phyloP scores from a whole-genome alignment of 1,284 basidiomycete genomes.

The Cutaneotrichosporon cyanovorans region DNA sequence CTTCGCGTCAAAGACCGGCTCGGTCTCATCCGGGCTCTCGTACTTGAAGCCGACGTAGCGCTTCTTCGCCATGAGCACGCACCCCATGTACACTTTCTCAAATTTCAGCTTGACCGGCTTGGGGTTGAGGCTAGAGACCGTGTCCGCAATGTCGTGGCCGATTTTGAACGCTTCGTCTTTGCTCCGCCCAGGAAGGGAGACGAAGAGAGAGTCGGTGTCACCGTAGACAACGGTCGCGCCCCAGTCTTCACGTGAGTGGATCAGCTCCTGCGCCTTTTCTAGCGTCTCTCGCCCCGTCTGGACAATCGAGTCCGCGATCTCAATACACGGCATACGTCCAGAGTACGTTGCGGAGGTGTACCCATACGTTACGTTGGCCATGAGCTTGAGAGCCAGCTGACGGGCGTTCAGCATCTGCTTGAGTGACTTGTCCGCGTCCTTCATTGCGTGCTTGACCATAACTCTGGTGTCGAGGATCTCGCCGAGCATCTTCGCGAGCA shows the following conservation, averaged over 20 bases:
- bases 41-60: constrained; percentile 95
- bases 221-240: constrained; percentile 90
- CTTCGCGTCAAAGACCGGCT: constrained; percentile 88
- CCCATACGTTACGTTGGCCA: constrained; percentile 82
- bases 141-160: constrained; percentile 83
- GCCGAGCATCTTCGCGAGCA: constrained; percentile 83
- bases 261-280: constrained; percentile 81
- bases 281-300: constrained; percentile 92
- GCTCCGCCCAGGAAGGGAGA: constrained; percentile 78
- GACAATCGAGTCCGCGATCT: constrained; percentile 96
- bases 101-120: constrained; percentile 92
- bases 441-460: constrained; percentile 96
- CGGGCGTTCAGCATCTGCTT: constrained; percentile 71
- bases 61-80: constrained; percentile 90
- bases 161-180: constrained; percentile 89
- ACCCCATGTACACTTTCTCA: constrained; percentile 95
- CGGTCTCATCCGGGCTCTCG: constrained; percentile 68
- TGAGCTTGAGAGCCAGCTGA: constrained; percentile 79
- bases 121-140: constrained; percentile 78
- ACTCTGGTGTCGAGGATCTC: constrained; percentile 93
- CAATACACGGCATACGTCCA: constrained; percentile 95
- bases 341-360: constrained; percentile 91
- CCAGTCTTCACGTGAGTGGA: constrained; percentile 74
- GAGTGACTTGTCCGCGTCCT: constrained; percentile 63
- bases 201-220: constrained; percentile 94